Evolutionary conservation across 495 filamentous ascomycete genomes (phyloP).

Genomic region (Penicillium nucicola): DNA sequence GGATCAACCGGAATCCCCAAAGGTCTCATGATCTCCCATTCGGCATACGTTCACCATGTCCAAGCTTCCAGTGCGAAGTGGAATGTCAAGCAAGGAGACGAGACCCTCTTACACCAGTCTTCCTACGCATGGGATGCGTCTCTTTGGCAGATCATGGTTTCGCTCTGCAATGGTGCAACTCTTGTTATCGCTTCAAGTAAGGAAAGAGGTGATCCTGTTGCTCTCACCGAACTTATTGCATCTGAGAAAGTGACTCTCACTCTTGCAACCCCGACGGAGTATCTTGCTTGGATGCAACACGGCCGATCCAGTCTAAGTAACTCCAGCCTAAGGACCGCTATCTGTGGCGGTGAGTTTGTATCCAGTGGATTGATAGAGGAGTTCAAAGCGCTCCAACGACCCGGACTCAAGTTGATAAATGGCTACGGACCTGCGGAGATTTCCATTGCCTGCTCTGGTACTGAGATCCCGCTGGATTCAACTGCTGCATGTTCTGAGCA

Average conservation of each 20-base stretch:
- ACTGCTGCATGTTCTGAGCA: not conserved
- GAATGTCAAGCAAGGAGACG: conserved; percentile 11
- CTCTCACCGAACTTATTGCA: conserved; percentile 29
- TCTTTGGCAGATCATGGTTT: conserved; percentile 29
- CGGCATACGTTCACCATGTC: conserved; percentile 26
- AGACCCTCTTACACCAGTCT: conserved; percentile 42
- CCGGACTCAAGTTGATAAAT: conserved; percentile 25
- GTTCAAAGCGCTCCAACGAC: conserved; percentile 17
- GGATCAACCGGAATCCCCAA: conserved; percentile 39
- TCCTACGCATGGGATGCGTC: conserved; percentile 39
- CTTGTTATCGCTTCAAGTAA: conserved; percentile 23
- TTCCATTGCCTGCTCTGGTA: conserved; percentile 17
- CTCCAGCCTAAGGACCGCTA: not conserved
- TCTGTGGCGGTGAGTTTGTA: conserved; percentile 22
- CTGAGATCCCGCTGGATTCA: conserved; percentile 1
- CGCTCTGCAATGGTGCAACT: conserved; percentile 29
- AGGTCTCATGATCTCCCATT: conserved; percentile 34
- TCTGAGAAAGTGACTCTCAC: conserved; percentile 34
- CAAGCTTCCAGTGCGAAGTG: conserved; percentile 18
- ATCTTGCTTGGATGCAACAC: conserved; percentile 30
- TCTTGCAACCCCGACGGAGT: conserved; percentile 41
- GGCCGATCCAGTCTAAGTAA: conserved; percentile 8
- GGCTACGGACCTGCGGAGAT: conserved; percentile 34
- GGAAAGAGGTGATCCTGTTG: conserved; percentile 28
- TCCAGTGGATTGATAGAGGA: conserved; percentile 9